These are phyloP conservation scores for Auriscalpium microsporum DNA, from an alignment of 768 basidiomycete genomes.

Conservation along the genomic window DNA sequence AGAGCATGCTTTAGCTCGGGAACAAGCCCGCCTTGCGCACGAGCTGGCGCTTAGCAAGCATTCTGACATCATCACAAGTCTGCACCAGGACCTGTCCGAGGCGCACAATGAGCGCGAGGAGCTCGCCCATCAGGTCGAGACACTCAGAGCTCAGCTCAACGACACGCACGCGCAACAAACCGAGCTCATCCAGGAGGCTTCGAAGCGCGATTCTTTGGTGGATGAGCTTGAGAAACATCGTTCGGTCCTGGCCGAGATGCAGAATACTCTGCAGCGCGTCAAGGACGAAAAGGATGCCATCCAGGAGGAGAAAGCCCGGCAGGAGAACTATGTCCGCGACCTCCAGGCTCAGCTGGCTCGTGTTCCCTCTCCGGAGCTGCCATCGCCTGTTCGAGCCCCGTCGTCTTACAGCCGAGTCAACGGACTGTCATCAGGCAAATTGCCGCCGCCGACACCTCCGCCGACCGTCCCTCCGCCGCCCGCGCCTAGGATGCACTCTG, in stretches of 20 bases:
- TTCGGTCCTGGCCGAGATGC: constrained; percentile 65
- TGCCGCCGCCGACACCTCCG: constrained; percentile 83
- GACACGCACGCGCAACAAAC: constrained; percentile 50
- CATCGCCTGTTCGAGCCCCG: constrained; percentile 42
- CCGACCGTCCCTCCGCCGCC: constrained; percentile 83
- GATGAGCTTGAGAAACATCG: constrained; percentile 74
- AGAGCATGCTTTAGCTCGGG: constrained; percentile 29
- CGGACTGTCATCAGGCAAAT: constrained; percentile 63
- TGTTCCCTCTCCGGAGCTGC: constrained; percentile 33
- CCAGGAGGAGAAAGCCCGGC: constrained; percentile 61
- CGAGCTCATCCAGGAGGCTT: constrained; percentile 59
- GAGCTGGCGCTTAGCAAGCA: constrained; percentile 45
- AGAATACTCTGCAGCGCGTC: constrained; percentile 66
- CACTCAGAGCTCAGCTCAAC: constrained; percentile 51
- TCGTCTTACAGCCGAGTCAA: constrained; percentile 45
- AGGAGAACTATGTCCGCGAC: constrained; percentile 66
- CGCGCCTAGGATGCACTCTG: constrained; percentile 52
- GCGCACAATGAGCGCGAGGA: constrained; percentile 33
- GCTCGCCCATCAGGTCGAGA: constrained; percentile 34
- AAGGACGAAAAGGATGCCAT: constrained; percentile 78
- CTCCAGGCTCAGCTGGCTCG: constrained; percentile 62
- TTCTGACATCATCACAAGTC: constrained; percentile 30
- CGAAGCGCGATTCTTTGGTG: constrained; percentile 65
- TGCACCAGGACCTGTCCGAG: constrained; percentile 43
- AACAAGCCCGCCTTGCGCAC: constrained; percentile 23